phyloP scores from a whole-genome alignment of 2,329 filamentous ascomycete species.

The Ascochyta fabae region DNA sequence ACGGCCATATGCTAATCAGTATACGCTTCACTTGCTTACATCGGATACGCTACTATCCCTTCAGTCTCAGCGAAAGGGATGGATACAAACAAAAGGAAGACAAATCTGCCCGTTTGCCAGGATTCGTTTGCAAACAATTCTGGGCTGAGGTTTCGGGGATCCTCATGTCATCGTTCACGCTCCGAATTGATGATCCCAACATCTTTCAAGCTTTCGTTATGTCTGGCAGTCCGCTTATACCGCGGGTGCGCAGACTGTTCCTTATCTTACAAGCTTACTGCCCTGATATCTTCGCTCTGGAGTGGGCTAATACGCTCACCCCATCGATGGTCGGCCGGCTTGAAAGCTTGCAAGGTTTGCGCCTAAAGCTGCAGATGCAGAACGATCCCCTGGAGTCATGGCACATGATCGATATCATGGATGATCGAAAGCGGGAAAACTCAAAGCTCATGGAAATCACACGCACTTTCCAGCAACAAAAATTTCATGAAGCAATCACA shows the following conservation, averaged over 20 bases:
- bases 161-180: background rate
- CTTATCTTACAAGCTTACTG: background rate
- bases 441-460: background rate
- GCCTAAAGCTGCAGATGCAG: background rate
- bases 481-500: background rate
- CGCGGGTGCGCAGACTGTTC: background rate
- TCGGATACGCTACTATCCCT: too few species aligned
- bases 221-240: background rate
- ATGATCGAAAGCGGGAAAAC: background rate
- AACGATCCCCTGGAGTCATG: background rate
- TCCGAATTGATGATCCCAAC: background rate
- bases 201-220: background rate
- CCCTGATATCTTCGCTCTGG: too few species aligned
- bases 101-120: background rate
- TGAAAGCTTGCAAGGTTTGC: background rate
- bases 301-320: background rate
- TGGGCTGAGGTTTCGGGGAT: background rate
- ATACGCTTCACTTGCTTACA: background rate
- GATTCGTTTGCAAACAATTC: background rate
- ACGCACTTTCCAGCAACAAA: background rate
- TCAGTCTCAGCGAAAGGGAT: background rate
- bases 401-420: background rate
- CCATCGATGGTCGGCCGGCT: background rate
- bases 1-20: background rate
- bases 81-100: background rate